Evolutionary conservation across 345 rosid genomes (phyloP), one percentile per base, ranked within the genome.

Genomic region (Ceriops decandra): DNA sequence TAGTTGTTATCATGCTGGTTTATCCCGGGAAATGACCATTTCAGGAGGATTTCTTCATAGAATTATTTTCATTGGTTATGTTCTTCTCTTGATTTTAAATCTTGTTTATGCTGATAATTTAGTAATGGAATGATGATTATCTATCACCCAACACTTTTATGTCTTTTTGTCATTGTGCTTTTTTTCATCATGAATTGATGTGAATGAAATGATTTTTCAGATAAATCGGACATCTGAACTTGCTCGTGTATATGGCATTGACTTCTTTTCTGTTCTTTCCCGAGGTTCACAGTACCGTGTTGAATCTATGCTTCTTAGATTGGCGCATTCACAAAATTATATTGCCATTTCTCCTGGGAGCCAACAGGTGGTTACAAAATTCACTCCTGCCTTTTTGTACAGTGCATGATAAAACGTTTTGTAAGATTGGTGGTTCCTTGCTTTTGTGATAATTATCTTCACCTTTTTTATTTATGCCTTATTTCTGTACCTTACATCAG

Each of bases 281-380:
- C 90, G 98, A 75, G 98, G 98, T 68, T 93, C 98, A 17, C 97
- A 93, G 56, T 93, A 87, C 69, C 96, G 98, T 68, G 98, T 93
- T 64, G 98, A 93, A 83, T 93, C 98, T 62, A 93, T 93, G 98
- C 72, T 93, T 79, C 82, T 93, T 66, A 85, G 98, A 82, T 80
- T 93, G 82, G 97, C 98, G 67, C 98, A 89, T 72, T 80, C 97
- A 16, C 96, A 93, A 77, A 93, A 93, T 76, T 93, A 91, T 82
- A 84, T 93, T 73, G 96, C 95, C 72, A 78, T 93, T 75, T 93
- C 98, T 76, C 97, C 97, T 46, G 98, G 97, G 80, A 88, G 73
- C 66, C 87, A 85, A 72, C 98, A 93, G 97, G 98, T 92, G 67
- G 27, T 54, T 65, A n/a, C 38, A 57, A 52, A 66, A 35, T n/a